These are phyloP conservation scores for Oenanthe javanica DNA, from an alignment of 140 eudicot species.

Conservation along the genomic window DNA sequence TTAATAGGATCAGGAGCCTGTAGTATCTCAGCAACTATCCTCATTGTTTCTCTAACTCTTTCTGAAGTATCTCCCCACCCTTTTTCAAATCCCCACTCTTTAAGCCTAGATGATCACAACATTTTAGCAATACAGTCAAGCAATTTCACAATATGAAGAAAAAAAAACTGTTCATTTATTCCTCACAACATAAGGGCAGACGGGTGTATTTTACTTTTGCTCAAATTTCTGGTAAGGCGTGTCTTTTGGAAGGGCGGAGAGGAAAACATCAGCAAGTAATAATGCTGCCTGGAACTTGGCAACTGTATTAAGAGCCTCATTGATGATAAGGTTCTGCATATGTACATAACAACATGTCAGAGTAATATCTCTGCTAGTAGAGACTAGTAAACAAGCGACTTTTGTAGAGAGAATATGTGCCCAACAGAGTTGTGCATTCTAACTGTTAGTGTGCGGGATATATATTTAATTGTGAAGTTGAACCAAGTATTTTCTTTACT, in stretches of 20 bases:
- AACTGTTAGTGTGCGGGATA: background rate
- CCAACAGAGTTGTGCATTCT: background rate
- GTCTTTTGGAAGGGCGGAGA: conserved; percentile 57
- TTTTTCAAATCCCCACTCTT: conserved; percentile 87
- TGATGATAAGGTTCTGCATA: conserved; percentile 74
- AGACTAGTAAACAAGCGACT: background rate
- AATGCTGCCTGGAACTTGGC: conserved; percentile 58
- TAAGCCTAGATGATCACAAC: conserved; percentile 32
- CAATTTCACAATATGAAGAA: too few species aligned
- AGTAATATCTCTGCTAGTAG: background rate
- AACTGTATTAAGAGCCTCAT: conserved; percentile 49
- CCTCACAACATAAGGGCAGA: too few species aligned
- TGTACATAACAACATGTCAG: background rate
- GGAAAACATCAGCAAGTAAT: conserved; percentile 56
- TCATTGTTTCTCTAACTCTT: conserved; percentile 65
- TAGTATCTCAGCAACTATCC: conserved; percentile 63
- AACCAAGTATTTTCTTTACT: background rate
- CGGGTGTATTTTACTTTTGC: too few species aligned
- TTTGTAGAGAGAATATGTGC: background rate
- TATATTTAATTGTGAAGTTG: too few species aligned
- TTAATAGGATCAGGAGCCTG: conserved; percentile 79
- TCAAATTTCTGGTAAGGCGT: conserved; percentile 45
- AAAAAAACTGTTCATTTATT: too few species aligned
- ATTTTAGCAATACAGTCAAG: background rate
- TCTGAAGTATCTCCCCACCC: conserved; percentile 85